Base-by-base conservation (phyloP, 2,329 filamentous ascomycete species). In the Fusarium bactridioides region DNA sequence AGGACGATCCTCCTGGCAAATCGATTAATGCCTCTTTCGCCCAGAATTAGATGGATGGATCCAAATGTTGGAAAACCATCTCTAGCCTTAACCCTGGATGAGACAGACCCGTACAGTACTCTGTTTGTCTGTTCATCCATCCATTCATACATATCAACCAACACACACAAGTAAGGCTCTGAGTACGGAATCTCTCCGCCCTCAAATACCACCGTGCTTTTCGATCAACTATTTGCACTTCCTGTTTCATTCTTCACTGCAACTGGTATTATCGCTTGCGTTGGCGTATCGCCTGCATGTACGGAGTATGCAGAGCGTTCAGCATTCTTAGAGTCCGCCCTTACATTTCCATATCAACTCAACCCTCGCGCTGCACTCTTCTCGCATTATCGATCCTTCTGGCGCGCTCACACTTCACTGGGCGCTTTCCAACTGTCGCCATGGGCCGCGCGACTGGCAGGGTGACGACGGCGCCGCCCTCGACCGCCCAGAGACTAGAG, bases 401-500 rank as follows among this genome's bases (percentile, higher is more conserved):
- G 70, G 45, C 70, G 70, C 70, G 58, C 44, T 53, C 62, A 47
- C 67, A 60, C 38, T 67, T 73, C 35, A 60, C 70, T 51, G 61
- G 69, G 61, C 61, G 70, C 54, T 62, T 61, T 73, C 54, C 65
- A 33, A 57, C 51, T 73, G 41, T 63, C 59, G 50, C 66, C 47
- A 62, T 54, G 41, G 60, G 66, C 59, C 57, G 70, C 67, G 55
- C 66, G 62, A 70, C 69, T 72, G 67, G 69, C 62, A 66, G 44
- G 57, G 61, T 38, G 70, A 67, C 61, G 62, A 70, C 31, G 57
- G 66, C 58, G 59, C 54, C 40, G 57, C 69, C 51, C 65, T 66
- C 64, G 59, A 60, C 58, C 57, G 53, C 57, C 57, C 55, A 69
- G 59, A 73, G 50, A 70, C 66, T 73, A 69, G 65, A 70, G 70